Base-by-base conservation (phyloP, 2,329 filamentous ascomycete species). In the Trichophyton benhamiae region DNA sequence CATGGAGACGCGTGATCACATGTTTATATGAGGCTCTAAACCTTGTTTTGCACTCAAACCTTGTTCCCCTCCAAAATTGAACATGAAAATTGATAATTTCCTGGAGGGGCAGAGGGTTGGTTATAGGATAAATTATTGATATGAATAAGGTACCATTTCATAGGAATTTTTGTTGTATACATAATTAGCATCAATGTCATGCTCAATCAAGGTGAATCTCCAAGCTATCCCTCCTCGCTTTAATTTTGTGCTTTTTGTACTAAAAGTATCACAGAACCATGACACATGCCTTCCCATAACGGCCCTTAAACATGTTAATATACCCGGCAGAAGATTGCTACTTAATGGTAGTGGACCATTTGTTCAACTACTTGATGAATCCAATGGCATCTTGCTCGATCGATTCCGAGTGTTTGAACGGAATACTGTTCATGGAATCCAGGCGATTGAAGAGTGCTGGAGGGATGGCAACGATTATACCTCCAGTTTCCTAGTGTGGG, bases 401-500 rank as follows among this genome's bases (percentile, higher is more conserved):
- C 67, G 72, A 57, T 55, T 72, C 25, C 70, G 66, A 60, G 64
- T 68, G n/a, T 74, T 75, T 62, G 68, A 71, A 59, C 68, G 72
- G 58, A 74, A 72, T 60, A 71, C 72, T 66, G 64, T 76, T 7
- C 74, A 77, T 65, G 75, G 74, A 6, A 73, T 75, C 49, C 65
- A 67, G 44, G 41, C 68, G 17, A 64, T 67, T 33, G 60, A 65
- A 67, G 57, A 59, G 59, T 27, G 59, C 63, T 42, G 64, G 60
- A 36, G 30, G 15, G 61, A 60, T 57, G 57, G 66, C 63, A 59
- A 66, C 63, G 59, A 42, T 61, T 58, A 60, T 64, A 62, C 9
- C 2, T 57, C 65, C 3, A 68, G 64, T 36, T 60, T 76, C 17
- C 76, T 92, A 4, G 74, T 86, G 15, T 95, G 89, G 88, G 90